These are phyloP conservation scores for Albatrellus sp. DNA, from an alignment of 1,284 basidiomycete genomes.

Conservation along the genomic window DNA sequence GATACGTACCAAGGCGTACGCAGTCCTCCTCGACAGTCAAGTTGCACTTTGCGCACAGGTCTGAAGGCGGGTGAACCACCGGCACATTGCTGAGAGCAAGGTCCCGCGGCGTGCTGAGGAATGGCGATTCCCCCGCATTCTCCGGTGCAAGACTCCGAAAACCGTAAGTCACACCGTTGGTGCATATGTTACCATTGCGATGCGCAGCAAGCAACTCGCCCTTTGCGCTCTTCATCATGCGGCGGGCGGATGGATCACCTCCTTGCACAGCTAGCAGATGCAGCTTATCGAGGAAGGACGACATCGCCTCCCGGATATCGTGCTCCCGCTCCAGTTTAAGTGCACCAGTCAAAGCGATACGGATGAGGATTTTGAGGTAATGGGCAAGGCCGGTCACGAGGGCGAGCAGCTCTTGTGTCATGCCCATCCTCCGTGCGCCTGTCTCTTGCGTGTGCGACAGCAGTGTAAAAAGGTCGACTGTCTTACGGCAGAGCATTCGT, in stretches of 20 bases:
- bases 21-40: conserved; percentile 97
- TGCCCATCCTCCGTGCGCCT: conserved; percentile 80
- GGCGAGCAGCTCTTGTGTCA: conserved; percentile 96
- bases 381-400: conserved; percentile 97
- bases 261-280: conserved; percentile 85
- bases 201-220: conserved; percentile 38
- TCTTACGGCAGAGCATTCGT: conserved; percentile 96
- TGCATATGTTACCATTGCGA: conserved; percentile 46
- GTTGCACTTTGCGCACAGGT: conserved; percentile 84
- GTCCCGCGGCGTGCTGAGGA: conserved; percentile 33
- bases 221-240: conserved; percentile 55
- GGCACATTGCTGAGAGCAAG: conserved; percentile 33
- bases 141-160: conserved; percentile 84
- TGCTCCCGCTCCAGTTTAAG: conserved; percentile 92
- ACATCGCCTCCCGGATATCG: conserved; percentile 71
- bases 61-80: conserved; percentile 62
- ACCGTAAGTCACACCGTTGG: conserved; percentile 74
- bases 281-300: conserved; percentile 84
- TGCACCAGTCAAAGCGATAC: conserved; percentile 92
- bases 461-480: conserved; percentile 95
- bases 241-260: conserved; percentile 66
- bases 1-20: conserved; percentile 83
- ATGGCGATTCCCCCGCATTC: conserved; percentile 78
- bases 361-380: conserved; percentile 98
- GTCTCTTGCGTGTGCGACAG: conserved; percentile 95